Percentiles rank a stretch among this genome's conserved stretches.
Evolutionary conservation across 2,329 filamentous ascomycete genomes (phyloP).

Genomic region (Diaporthe australafricana): DNA sequence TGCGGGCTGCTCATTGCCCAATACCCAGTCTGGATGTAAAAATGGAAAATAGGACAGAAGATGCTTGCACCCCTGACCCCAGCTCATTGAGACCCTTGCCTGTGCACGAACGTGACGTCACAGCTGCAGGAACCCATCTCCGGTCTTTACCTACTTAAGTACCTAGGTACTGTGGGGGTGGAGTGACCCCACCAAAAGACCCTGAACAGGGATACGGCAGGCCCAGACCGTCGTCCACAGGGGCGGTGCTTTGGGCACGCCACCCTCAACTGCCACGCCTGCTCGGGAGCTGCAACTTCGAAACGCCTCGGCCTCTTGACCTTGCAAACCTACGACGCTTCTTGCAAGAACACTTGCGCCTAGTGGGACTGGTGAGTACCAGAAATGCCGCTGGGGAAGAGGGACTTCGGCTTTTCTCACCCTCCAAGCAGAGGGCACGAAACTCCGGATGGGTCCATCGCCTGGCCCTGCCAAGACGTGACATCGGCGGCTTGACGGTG

Average conservation of each 20-base stretch:
- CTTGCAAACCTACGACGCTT: slow-evolving; percentile 25
- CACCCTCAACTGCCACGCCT: background rate
- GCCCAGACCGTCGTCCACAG: slow-evolving; percentile 12
- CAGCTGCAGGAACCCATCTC: slow-evolving; percentile 13
- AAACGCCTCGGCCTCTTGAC: slow-evolving; percentile 26
- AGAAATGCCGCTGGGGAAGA: background rate
- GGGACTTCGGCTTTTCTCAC: slow-evolving; percentile 1
- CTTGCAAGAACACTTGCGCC: slow-evolving; percentile 20
- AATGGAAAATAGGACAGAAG: background rate
- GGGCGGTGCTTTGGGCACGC: slow-evolving; percentile 17
- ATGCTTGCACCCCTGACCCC: background rate
- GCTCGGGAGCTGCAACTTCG: slow-evolving; percentile 21
- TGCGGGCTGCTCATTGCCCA: background rate
- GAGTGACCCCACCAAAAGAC: background rate
- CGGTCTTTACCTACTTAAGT: too few relatives aligned
- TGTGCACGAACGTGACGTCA: slow-evolving; percentile 10
- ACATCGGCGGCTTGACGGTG: slow-evolving; percentile 6
- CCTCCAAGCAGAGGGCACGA: background rate
- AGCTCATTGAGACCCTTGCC: background rate
- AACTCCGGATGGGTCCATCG: slow-evolving; percentile 4
- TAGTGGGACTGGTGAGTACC: background rate
- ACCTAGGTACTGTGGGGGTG: slow-evolving; percentile 23
- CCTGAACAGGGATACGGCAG: slow-evolving; percentile 10
- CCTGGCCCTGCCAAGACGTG: slow-evolving; percentile 26
- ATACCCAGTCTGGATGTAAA: background rate